Conservation (phyloP, 1,284 basidiomycete species). For the Puccinia novopanici region DNA sequence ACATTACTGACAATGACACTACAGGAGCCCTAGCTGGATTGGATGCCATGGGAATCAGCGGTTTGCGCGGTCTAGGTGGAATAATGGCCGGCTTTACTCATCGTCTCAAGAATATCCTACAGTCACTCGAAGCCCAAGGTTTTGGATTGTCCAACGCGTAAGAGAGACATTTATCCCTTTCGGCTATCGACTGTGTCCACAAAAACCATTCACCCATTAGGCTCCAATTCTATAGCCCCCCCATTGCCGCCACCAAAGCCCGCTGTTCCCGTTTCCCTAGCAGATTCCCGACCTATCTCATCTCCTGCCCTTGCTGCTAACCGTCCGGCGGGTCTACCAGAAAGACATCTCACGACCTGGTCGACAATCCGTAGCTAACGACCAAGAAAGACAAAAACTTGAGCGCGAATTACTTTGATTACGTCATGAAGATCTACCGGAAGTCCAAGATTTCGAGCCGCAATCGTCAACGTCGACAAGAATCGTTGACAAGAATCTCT, state of each 20-base stretch:
- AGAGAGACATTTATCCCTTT: no score
- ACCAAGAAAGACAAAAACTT: constrained; percentile 80
- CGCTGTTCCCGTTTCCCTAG: no score
- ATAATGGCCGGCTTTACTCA: constrained; percentile 82
- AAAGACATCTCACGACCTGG: constrained; percentile 81
- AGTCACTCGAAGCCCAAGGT: constrained; percentile 75
- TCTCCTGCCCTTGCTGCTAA: no score
- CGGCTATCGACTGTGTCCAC: no score
- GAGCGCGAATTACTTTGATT: constrained; percentile 85
- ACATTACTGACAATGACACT: no score
- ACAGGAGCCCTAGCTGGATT: no score
- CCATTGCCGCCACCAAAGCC: no score
- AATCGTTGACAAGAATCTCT: constrained; percentile 68
- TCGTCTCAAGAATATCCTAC: constrained; percentile 83
- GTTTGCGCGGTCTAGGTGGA: constrained; percentile 69
- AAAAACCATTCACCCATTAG: no score
- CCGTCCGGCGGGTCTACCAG: no score
- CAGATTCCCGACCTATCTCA: no score
- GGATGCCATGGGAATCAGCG: constrained; percentile 51
- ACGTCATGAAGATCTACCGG: constrained; percentile 88
- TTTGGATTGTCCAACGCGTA: constrained; percentile 77
- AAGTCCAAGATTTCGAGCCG: constrained; percentile 79
- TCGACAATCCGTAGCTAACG: constrained; percentile 72
- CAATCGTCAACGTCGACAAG: constrained; percentile 76
- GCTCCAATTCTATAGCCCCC: no score